phyloP scores from a whole-genome alignment of 2,329 filamentous ascomycete species.

The Aureobasidium sp. region DNA sequence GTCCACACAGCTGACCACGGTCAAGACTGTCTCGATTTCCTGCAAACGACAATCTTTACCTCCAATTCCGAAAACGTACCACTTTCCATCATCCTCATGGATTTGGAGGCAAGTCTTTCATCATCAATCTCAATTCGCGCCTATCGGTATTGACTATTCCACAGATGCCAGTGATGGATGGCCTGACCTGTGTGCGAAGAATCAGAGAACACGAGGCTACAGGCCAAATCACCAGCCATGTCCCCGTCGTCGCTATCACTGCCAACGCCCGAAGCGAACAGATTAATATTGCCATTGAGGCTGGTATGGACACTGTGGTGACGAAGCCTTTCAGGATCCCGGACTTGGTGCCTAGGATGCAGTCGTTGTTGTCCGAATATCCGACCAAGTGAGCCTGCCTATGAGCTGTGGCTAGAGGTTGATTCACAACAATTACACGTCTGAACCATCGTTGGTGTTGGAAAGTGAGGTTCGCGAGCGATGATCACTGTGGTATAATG shows the following conservation, averaged over 20 bases:
- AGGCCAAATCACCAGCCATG: constrained; percentile 14
- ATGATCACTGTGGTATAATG: no score
- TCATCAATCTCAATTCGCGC: neutral
- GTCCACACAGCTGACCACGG: constrained; percentile 22
- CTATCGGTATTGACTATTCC: neutral
- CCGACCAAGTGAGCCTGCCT: neutral
- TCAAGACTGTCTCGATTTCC: constrained; percentile 20
- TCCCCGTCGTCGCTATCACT: constrained; percentile 24
- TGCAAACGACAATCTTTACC: constrained; percentile 17
- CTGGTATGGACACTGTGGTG: constrained; percentile 21
- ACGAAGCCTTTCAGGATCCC: constrained; percentile 29
- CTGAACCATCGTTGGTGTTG: no score
- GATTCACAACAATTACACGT: no score
- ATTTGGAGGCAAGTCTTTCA: constrained; percentile 16
- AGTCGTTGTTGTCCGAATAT: constrained; percentile 15
- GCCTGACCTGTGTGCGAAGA: constrained; percentile 19
- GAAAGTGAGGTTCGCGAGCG: no score
- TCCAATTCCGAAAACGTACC: constrained; percentile 9
- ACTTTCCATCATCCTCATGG: constrained; percentile 23
- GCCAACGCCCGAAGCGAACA: constrained; percentile 24
- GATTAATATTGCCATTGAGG: constrained; percentile 19
- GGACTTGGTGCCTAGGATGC: constrained; percentile 29
- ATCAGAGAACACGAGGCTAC: constrained; percentile 21
- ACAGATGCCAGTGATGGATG: constrained; percentile 26
- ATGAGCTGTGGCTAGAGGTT: no score